Percentiles rank a stretch among this genome's conserved stretches.
These are phyloP conservation scores for Xylariaceae sp. DNA, from an alignment of 2,329 filamentous ascomycete genomes.

Conservation along the genomic window DNA sequence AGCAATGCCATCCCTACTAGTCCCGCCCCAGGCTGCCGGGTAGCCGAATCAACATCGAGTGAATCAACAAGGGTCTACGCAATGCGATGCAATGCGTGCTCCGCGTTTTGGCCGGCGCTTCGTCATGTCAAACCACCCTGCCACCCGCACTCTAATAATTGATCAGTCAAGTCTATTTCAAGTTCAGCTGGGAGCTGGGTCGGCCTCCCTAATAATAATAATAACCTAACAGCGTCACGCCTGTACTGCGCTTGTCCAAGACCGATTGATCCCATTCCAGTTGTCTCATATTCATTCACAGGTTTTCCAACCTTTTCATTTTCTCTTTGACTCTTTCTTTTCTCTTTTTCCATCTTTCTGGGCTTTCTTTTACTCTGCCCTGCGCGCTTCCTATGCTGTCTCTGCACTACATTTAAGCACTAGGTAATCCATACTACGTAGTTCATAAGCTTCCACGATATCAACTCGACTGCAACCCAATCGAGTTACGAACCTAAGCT, in stretches of 20 bases:
- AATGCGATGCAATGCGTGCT: neutral
- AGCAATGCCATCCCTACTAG: neutral
- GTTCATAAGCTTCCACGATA: neutral
- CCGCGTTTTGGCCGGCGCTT: neutral
- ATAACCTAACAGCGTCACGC: neutral
- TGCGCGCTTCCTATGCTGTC: neutral
- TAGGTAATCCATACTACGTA: neutral
- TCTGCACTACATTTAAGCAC: too few species aligned
- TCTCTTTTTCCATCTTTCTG: constrained; percentile 2
- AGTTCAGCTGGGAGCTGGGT: neutral
- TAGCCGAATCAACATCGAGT: neutral
- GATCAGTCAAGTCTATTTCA: neutral
- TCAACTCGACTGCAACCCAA: neutral
- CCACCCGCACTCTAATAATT: too few species aligned
- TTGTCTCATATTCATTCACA: neutral
- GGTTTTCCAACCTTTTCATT: neutral
- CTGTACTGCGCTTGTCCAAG: neutral
- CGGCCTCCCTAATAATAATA: too few species aligned
- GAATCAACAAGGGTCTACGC: neutral
- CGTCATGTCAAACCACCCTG: neutral
- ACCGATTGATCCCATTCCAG: neutral
- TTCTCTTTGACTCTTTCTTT: neutral
- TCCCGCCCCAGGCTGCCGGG: too few species aligned
- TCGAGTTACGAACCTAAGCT: neutral
- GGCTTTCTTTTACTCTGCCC: neutral